Percentiles rank a stretch among this genome's conserved stretches.
These are phyloP conservation scores for Pseudodiploospora longispora DNA, from an alignment of 2,329 filamentous ascomycete species.

Conservation along the genomic window DNA sequence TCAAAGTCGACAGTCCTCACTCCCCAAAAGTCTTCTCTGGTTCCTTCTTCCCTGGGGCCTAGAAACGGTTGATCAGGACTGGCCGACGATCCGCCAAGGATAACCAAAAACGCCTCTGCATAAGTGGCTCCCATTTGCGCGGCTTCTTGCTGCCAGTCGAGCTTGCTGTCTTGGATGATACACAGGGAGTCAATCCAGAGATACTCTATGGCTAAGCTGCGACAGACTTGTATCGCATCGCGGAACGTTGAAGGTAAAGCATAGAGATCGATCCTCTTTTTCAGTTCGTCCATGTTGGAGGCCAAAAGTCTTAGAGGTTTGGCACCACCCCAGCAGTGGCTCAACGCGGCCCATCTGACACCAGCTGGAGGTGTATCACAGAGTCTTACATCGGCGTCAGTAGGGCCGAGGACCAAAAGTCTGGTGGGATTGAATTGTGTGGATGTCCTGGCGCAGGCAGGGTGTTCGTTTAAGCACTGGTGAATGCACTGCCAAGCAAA, in stretches of 20 bases:
- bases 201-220: background rate
- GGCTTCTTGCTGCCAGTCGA: background rate
- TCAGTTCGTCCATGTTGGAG: background rate
- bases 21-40: slow-evolving; percentile 1
- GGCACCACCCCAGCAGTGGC: slow-evolving; percentile 2
- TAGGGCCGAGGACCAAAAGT: background rate
- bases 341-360: slow-evolving; percentile 1
- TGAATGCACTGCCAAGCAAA: background rate
- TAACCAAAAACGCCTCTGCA: slow-evolving; percentile 2
- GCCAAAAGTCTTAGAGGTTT: slow-evolving; percentile 1
- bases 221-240: background rate
- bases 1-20: slow-evolving; percentile 1
- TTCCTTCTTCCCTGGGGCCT: background rate
- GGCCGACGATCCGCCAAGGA: background rate
- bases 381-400: background rate
- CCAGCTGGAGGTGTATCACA: background rate
- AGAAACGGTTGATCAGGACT: background rate
- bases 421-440: background rate
- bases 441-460: background rate
- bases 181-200: slow-evolving; percentile 6
- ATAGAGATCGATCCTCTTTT: background rate
- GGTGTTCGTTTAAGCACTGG: background rate
- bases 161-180: slow-evolving; percentile 1
- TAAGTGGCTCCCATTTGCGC: background rate
- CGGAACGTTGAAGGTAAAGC: background rate